These are phyloP conservation scores for Colletotrichum sp. DNA, from an alignment of 2,329 filamentous ascomycete genomes.

Conservation along the genomic window DNA sequence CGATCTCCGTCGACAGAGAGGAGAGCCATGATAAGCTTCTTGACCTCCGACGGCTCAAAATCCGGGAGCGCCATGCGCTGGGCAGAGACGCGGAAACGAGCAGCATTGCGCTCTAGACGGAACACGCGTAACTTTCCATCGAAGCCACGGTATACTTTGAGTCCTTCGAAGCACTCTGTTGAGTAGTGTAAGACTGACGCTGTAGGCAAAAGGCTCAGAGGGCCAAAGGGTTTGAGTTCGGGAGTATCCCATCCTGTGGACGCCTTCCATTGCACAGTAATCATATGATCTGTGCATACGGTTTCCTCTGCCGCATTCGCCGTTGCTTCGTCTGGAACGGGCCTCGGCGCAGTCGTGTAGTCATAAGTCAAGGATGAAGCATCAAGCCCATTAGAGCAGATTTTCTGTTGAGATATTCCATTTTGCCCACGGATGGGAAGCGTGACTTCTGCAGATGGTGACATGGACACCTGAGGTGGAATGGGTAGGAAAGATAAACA, in stretches of 20 bases:
- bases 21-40: neutral
- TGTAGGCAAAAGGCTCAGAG: neutral
- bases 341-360: neutral
- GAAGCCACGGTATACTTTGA: neutral
- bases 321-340: neutral
- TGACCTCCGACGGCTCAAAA: neutral
- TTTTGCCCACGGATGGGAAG: neutral
- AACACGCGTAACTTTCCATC: neutral
- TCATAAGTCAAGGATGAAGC: neutral
- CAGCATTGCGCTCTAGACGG: neutral
- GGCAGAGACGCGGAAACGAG: neutral
- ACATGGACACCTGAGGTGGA: neutral
- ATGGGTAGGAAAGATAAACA: neutral
- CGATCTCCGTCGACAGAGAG: neutral
- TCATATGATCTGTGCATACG: neutral
- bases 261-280: neutral
- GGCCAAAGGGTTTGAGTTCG: neutral
- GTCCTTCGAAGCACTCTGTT: neutral
- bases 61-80: neutral
- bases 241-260: neutral
- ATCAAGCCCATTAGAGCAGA: neutral
- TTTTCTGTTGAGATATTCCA: neutral
- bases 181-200: neutral
- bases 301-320: neutral
- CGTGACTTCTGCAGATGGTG: neutral